These are phyloP conservation scores for Phoma sp. DNA, from an alignment of 2,329 filamentous ascomycete genomes.

Conservation along the genomic window DNA sequence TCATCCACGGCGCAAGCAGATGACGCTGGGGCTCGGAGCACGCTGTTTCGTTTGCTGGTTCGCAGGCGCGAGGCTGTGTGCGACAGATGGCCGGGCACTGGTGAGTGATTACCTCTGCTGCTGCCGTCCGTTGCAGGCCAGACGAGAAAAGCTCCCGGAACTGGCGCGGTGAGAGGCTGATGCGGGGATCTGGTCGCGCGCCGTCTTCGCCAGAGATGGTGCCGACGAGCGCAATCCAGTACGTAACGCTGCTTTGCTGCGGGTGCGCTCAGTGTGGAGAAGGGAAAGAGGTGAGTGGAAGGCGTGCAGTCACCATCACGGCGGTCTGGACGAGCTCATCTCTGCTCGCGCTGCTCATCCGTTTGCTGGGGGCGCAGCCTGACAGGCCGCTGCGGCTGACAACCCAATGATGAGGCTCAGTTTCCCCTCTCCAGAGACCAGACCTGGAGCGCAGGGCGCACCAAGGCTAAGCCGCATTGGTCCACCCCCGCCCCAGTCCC, in stretches of 20 bases:
- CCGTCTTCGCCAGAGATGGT: conserved; percentile 13
- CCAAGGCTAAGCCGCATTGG: not conserved
- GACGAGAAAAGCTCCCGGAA: conserved; percentile 9
- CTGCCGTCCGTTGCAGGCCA: not conserved
- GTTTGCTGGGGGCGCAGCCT: conserved; percentile 15
- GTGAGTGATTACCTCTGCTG: too few species aligned
- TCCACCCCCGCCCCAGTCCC: conserved; percentile 12
- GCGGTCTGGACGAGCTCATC: conserved; percentile 4
- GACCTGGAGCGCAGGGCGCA: conserved; percentile 12
- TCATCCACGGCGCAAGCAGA: conserved; percentile 15
- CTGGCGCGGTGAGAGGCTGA: conserved; percentile 19
- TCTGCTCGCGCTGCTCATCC: conserved; percentile 8
- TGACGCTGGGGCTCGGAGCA: conserved; percentile 3
- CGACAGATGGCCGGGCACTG: not conserved
- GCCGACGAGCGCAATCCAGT: conserved; percentile 13
- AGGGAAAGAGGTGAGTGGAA: not conserved
- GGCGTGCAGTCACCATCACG: conserved; percentile 2
- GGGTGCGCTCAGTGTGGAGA: conserved; percentile 6
- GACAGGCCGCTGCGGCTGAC: conserved; percentile 20
- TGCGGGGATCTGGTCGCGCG: conserved; percentile 16
- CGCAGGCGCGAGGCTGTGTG: conserved; percentile 13
- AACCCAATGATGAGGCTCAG: conserved; percentile 20
- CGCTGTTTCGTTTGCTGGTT: not conserved
- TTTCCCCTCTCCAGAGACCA: conserved; percentile 9
- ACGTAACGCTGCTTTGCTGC: conserved; percentile 14